Percentiles rank a stretch among this genome's conserved stretches.
Evolutionary conservation across 805 yeast genomes (phyloP).

Genomic region (Kuraishia borneana): DNA sequence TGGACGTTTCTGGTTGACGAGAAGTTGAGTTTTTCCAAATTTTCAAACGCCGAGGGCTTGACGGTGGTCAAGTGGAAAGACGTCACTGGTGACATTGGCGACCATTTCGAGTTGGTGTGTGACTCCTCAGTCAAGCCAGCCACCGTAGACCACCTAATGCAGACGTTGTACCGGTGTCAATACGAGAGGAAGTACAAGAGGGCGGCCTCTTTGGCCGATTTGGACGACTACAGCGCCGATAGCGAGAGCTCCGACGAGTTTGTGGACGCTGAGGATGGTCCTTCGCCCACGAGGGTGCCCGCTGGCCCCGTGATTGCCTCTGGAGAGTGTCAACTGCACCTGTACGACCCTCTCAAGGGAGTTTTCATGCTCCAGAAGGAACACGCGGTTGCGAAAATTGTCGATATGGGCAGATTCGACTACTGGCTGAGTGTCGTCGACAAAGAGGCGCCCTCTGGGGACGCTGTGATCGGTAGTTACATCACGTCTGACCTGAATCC

Average conservation of each 20-base stretch:
- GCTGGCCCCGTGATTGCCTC: not conserved
- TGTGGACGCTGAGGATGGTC: slow-evolving; percentile 11
- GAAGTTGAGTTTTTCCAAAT: slow-evolving; percentile 43
- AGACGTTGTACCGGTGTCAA: slow-evolving; percentile 52
- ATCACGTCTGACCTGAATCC: slow-evolving; percentile 49
- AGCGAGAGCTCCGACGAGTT: slow-evolving; percentile 16
- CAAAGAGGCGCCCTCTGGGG: slow-evolving; percentile 7
- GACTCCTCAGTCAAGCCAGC: slow-evolving; percentile 45
- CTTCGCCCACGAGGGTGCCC: not conserved
- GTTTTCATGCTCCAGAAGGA: slow-evolving; percentile 32
- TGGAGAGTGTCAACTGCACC: slow-evolving; percentile 25
- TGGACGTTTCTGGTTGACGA: slow-evolving; percentile 60
- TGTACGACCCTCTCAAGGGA: slow-evolving; percentile 43
- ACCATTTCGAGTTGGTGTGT: slow-evolving; percentile 69
- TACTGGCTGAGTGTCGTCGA: slow-evolving; percentile 39
- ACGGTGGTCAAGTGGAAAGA: slow-evolving; percentile 72
- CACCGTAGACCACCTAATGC: slow-evolving; percentile 53
- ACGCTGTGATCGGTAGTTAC: slow-evolving; percentile 23
- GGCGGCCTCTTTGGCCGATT: slow-evolving; percentile 24
- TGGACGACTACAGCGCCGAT: slow-evolving; percentile 16
- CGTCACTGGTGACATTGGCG: slow-evolving; percentile 77
- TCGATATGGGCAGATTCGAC: slow-evolving; percentile 36
- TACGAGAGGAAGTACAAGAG: slow-evolving; percentile 65
- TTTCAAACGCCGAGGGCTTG: slow-evolving; percentile 39
- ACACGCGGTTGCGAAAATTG: slow-evolving; percentile 22